Evolutionary conservation across 768 basidiomycete species (phyloP).

Genomic region (Mycena albidolilacea): DNA sequence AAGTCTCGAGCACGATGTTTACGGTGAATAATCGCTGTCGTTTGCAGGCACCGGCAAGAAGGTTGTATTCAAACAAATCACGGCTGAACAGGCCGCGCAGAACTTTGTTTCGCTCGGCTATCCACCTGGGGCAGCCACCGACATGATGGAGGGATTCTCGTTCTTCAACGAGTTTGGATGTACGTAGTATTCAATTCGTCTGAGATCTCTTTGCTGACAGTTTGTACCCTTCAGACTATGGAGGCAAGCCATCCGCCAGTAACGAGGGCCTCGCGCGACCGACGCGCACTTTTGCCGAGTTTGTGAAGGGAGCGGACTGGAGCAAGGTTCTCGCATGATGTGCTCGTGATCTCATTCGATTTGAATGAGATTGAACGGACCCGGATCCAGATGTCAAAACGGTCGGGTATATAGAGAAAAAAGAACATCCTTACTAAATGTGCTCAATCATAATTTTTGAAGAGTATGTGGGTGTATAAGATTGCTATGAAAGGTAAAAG

Average conservation of each 20-base stretch:
- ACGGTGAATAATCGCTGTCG: background rate
- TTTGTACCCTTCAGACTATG: conserved; percentile 11
- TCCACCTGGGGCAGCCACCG: background rate
- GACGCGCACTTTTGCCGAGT: conserved; percentile 20
- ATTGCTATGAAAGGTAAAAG: no score
- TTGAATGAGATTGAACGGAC: no score
- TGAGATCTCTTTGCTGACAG: background rate
- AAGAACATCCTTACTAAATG: no score
- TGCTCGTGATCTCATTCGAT: no score
- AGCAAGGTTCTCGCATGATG: conserved; percentile 13
- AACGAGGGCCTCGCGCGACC: conserved; percentile 12
- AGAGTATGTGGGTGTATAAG: no score
- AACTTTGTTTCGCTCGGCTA: background rate
- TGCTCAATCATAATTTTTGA: no score
- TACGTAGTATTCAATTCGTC: background rate
- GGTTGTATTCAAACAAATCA: conserved; percentile 21
- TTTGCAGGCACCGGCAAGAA: background rate
- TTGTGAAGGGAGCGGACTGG: conserved; percentile 20
- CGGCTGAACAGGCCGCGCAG: background rate
- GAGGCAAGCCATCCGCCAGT: background rate
- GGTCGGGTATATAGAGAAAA: no score
- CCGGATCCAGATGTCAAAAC: no score
- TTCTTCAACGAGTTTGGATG: conserved; percentile 25
- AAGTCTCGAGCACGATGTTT: background rate
- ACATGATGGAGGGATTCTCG: conserved; percentile 1